Percentiles rank a stretch among this genome's conserved stretches.
phyloP scores from a whole-genome alignment of 495 filamentous ascomycete genomes.

The Gamarada debralockiae region DNA sequence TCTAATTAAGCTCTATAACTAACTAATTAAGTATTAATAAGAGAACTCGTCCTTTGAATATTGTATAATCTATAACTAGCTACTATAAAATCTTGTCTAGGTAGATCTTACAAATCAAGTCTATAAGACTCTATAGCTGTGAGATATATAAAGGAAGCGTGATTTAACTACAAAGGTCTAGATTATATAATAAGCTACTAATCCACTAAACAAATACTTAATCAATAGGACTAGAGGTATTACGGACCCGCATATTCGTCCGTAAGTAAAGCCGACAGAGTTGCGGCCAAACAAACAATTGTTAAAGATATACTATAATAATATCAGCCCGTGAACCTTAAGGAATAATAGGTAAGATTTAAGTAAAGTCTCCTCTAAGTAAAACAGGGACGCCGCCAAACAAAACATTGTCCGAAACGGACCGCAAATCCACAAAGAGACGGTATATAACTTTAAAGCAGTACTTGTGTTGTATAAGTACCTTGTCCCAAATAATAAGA shows the following conservation, averaged over 20 bases:
- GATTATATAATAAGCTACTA: neutral
- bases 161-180: neutral
- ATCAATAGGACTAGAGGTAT: neutral
- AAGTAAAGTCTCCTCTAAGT: neutral
- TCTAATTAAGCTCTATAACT: neutral
- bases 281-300: neutral
- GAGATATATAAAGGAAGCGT: neutral
- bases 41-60: neutral
- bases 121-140: neutral
- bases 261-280: neutral
- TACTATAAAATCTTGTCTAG: neutral
- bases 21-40: neutral
- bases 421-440: neutral
- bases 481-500: slow-evolving; percentile 10
- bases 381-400: slow-evolving; percentile 1
- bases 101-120: slow-evolving; percentile 6
- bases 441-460: slow-evolving; percentile 3
- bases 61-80: neutral
- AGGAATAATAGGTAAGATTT: slow-evolving; percentile 1
- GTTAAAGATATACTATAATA: neutral
- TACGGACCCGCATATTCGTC: slow-evolving; percentile 4
- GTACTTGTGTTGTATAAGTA: slow-evolving; percentile 5
- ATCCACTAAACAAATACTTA: slow-evolving; percentile 1
- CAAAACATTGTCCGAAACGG: neutral
- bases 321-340: neutral